Conservation (phyloP, 2,329 filamentous ascomycete genomes). For the Trichoderma guizhouense region DNA sequence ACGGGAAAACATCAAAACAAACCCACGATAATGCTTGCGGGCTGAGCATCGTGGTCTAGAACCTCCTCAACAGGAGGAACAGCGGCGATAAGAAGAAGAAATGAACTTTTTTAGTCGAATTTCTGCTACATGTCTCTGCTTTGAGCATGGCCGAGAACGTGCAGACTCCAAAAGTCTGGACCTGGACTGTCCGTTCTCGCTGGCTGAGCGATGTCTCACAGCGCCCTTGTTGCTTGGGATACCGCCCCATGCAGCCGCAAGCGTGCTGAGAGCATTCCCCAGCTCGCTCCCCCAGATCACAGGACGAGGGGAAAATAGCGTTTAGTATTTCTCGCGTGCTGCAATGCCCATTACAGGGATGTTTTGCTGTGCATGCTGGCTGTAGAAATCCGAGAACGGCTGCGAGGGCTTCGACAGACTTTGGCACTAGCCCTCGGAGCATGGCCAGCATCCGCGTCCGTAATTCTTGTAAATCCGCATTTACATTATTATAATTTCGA, state of each 20-base stretch:
- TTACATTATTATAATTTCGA: neutral
- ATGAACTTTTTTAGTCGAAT: neutral
- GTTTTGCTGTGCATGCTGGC: neutral
- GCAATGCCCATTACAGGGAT: neutral
- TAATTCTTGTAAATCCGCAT: neutral
- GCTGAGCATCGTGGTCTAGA: neutral
- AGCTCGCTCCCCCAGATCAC: neutral
- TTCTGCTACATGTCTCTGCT: neutral
- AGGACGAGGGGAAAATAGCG: neutral
- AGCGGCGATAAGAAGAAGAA: neutral
- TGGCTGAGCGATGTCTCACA: constrained; percentile 13
- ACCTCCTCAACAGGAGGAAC: neutral
- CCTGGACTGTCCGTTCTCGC: constrained; percentile 1
- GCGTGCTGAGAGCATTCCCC: constrained; percentile 11
- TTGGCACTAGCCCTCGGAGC: neutral
- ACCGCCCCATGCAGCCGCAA: constrained; percentile 7
- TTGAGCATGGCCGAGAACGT: constrained; percentile 16
- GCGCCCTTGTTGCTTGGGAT: constrained; percentile 14
- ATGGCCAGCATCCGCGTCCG: neutral
- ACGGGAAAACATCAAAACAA: constrained; percentile 2
- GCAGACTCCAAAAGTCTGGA: neutral
- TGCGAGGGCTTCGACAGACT: neutral
- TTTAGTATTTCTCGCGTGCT: neutral
- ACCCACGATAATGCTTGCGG: constrained; percentile 1
- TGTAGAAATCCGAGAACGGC: neutral